Conservation (phyloP, 2,329 filamentous ascomycete genomes). For the Diaporthe amygdali region DNA sequence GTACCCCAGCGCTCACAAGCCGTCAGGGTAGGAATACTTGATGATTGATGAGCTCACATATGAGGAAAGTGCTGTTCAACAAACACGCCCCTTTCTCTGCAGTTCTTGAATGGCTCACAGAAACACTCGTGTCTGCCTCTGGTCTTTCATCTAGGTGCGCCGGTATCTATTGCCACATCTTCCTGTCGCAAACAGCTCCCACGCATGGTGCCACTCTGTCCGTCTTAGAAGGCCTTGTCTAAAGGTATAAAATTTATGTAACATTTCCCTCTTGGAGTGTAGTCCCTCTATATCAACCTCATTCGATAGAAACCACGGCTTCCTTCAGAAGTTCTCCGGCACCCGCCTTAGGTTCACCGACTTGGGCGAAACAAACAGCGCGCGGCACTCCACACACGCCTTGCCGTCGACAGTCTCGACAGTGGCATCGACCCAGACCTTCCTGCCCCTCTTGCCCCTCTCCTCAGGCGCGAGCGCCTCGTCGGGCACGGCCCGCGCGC, state of each 20-base stretch:
- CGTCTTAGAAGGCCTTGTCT: not conserved
- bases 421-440: constrained; percentile 58
- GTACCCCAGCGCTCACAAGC: no score
- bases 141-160: not conserved
- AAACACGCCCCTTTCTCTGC: no score
- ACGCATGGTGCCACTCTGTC: no score
- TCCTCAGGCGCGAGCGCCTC: constrained; percentile 31
- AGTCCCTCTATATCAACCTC: not conserved
- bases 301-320: not conserved
- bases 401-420: constrained; percentile 61
- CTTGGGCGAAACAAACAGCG: constrained; percentile 64
- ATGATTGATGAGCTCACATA: no score
- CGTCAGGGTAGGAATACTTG: no score
- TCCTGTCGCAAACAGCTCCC: not conserved
- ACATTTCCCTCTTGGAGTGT: no score
- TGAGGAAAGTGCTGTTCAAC: no score
- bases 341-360: constrained; percentile 45
- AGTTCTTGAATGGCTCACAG: not conserved
- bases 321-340: constrained; percentile 43
- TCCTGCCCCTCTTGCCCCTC: constrained; percentile 47
- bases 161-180: not conserved
- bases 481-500: constrained; percentile 47
- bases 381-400: constrained; percentile 63
- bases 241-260: no score
- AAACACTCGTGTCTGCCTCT: no score